A percentile compares a stretch with the other conserved stretches of the same genome.
phyloP scores from a whole-genome alignment of 257 asterid species.

The Salvia splendens region DNA sequence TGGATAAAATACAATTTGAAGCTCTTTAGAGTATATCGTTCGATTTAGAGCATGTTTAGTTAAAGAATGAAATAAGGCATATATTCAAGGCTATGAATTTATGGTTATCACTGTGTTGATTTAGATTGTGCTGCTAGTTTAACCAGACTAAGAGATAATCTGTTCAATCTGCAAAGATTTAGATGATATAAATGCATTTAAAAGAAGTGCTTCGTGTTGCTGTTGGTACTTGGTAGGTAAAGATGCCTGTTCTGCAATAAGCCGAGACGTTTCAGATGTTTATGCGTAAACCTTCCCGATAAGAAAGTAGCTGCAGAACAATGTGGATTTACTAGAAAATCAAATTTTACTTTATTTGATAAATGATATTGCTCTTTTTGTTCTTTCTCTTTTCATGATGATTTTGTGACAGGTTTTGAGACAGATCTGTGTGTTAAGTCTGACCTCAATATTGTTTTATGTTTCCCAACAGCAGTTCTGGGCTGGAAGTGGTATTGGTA shows the following conservation, averaged over 20 bases:
- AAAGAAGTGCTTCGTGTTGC: constrained; percentile 1
- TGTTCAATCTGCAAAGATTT: not conserved
- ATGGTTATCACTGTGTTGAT: not conserved
- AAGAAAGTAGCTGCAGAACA: not conserved
- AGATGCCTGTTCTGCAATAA: constrained; percentile 1
- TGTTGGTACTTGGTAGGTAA: not conserved
- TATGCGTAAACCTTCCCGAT: not conserved
- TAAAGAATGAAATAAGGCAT: not conserved
- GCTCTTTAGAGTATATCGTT: constrained; percentile 7
- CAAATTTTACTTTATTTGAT: not conserved
- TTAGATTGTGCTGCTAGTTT: not conserved
- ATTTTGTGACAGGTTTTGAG: constrained; percentile 43
- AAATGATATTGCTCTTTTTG: constrained; percentile 9
- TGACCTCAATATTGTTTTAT: constrained; percentile 48
- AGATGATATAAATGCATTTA: not conserved
- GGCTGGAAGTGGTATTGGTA: constrained; percentile 49
- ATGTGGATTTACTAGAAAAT: not conserved
- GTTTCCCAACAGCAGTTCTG: constrained; percentile 59
- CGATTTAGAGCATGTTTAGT: not conserved
- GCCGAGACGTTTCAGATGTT: not conserved
- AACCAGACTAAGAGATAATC: not conserved
- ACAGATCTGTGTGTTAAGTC: constrained; percentile 38
- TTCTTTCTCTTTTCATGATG: constrained; percentile 15
- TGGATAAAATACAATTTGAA: not conserved
- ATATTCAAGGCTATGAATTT: constrained; percentile 2